phyloP scores from a whole-genome alignment of 768 basidiomycete genomes.

The Podaxis sp. region DNA sequence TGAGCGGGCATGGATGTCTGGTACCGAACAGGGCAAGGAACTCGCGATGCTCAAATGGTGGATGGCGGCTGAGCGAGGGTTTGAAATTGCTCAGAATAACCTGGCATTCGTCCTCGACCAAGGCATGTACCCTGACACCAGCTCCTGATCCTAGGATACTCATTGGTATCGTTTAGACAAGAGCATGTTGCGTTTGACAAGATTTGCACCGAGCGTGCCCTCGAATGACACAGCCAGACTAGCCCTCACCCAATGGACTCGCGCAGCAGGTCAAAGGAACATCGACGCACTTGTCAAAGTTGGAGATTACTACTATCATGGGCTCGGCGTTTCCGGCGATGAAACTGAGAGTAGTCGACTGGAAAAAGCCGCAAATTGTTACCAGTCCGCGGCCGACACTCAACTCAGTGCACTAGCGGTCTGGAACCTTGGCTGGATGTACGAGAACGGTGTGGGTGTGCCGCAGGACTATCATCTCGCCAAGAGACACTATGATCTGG shows the following conservation, averaged over 20 bases:
- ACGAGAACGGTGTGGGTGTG: conserved; percentile 93
- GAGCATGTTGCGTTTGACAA: conserved; percentile 64
- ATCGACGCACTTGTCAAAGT: conserved; percentile 98
- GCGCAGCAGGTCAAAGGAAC: conserved; percentile 91
- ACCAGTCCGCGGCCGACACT: conserved; percentile 92
- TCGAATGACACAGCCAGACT: conserved; percentile 81
- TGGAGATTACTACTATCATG: conserved; percentile 95
- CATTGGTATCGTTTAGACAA: conserved; percentile 45
- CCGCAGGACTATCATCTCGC: conserved; percentile 95
- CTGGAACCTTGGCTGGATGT: conserved; percentile 99
- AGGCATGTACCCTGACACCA: conserved; percentile 45
- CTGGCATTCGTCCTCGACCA: conserved; percentile 90
- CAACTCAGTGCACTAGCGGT: conserved; percentile 92
- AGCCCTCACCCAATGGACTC: conserved; percentile 91
- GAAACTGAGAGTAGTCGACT: conserved; percentile 56
- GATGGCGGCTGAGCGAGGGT: conserved; percentile 91
- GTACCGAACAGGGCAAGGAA: conserved; percentile 70
- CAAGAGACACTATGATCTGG: conserved; percentile 92
- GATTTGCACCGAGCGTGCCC: conserved; percentile 66
- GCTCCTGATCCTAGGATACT: background rate
- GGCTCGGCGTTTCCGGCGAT: conserved; percentile 74
- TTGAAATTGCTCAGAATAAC: conserved; percentile 93
- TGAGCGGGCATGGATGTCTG: conserved; percentile 69
- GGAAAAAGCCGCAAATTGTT: conserved; percentile 92
- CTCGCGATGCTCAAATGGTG: conserved; percentile 91